These are phyloP conservation scores for Allium sativum DNA, from an alignment of 106 monocot genomes.

Conservation along the genomic window DNA sequence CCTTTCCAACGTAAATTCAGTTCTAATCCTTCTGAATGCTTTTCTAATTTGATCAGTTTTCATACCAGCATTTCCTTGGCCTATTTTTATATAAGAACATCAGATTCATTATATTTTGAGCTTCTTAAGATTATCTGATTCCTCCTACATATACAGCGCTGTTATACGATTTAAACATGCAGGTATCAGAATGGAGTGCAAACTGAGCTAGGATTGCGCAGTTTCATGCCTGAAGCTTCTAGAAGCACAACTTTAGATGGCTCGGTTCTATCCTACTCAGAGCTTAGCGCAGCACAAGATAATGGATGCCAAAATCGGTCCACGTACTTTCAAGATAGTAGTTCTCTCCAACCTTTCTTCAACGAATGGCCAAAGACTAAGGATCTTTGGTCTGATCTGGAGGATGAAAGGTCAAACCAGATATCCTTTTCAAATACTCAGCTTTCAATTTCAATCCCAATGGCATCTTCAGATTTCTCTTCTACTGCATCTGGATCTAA, in stretches of 20 bases:
- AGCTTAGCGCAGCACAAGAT: conserved; percentile 5
- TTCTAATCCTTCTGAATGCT: too few species aligned
- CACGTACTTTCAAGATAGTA: conserved; percentile 26
- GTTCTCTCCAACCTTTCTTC: conserved; percentile 36
- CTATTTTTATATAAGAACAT: too few species aligned
- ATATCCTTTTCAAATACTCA: conserved; percentile 44
- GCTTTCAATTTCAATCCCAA: conserved; percentile 59
- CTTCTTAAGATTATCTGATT: too few species aligned
- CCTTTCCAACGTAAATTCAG: too few species aligned
- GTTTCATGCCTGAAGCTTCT: conserved; percentile 40
- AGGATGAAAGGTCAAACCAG: conserved; percentile 33
- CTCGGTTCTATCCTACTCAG: conserved; percentile 15
- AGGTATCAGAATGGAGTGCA: conserved; percentile 32
- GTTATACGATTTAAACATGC: not conserved
- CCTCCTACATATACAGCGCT: too few species aligned
- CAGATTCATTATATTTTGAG: too few species aligned
- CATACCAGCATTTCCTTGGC: too few species aligned
- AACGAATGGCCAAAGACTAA: conserved; percentile 45
- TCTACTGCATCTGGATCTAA: conserved; percentile 24
- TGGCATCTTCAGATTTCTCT: conserved; percentile 43
- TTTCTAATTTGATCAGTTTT: too few species aligned
- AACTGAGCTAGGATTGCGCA: conserved; percentile 24
- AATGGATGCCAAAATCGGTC: conserved; percentile 1
- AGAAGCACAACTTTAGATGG: conserved; percentile 14
- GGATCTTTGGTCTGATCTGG: conserved; percentile 39